Conservation (phyloP, 148 eudicot genomes). For the Arbutus unedo region DNA sequence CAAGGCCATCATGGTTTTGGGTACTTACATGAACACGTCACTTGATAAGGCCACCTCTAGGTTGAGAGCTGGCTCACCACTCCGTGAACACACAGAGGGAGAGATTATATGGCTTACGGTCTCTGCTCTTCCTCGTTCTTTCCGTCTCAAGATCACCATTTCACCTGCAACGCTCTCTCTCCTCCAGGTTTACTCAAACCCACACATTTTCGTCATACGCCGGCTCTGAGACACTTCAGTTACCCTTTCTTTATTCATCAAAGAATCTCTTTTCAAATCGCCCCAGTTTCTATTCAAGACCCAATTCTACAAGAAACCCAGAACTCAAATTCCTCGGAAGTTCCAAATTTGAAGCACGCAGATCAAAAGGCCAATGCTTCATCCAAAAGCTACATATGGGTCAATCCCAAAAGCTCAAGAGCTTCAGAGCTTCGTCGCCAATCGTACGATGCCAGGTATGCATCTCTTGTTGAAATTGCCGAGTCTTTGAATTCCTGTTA, state of each 20-base stretch:
- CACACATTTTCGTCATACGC: background rate
- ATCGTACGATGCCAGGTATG: conserved; percentile 59
- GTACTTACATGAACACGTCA: background rate
- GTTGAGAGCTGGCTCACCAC: background rate
- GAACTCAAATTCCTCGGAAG: conserved; percentile 6
- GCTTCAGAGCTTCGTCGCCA: conserved; percentile 43
- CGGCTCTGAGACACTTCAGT: background rate
- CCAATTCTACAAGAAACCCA: conserved; percentile 19
- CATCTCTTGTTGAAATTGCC: conserved; percentile 45
- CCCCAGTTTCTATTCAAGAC: conserved; percentile 33
- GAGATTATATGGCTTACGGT: conserved; percentile 31
- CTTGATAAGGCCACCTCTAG: background rate
- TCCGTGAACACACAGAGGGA: conserved; percentile 6
- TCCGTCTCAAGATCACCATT: conserved; percentile 21
- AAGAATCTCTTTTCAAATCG: conserved; percentile 14
- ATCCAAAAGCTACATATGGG: conserved; percentile 54
- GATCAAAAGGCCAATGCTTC: conserved; percentile 17
- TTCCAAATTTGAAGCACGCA: conserved; percentile 18
- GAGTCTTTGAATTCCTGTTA: conserved; percentile 42
- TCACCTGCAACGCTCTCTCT: conserved; percentile 22
- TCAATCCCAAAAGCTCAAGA: conserved; percentile 71
- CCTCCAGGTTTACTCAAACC: conserved; percentile 12
- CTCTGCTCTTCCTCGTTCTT: conserved; percentile 22
- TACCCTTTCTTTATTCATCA: conserved; percentile 4
- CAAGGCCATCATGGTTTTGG: background rate